Evolutionary conservation across 202 grass and related monocot genomes (phyloP).

Genomic region (Tripidium arundinaceum): DNA sequence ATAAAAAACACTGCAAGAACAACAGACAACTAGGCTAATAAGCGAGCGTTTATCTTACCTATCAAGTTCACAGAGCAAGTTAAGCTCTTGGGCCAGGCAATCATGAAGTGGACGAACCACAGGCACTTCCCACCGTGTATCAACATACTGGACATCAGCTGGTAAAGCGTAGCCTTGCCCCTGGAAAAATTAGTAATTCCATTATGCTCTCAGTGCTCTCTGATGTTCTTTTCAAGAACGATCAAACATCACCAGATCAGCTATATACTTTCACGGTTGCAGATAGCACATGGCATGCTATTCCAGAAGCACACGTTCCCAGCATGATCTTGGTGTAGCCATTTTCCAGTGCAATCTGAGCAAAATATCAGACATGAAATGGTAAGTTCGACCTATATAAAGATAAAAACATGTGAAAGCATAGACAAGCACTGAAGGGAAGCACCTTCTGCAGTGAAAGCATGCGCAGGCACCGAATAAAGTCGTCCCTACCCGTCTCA

Average conservation of each 20-base stretch:
- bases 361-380: constrained; percentile 22
- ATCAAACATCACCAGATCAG: background rate
- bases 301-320: constrained; percentile 71
- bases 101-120: constrained; percentile 80
- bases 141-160: constrained; percentile 94
- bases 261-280: constrained; percentile 76
- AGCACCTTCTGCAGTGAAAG: constrained; percentile 70
- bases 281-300: constrained; percentile 79
- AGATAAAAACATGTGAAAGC: constrained; percentile 18
- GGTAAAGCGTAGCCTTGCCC: constrained; percentile 95
- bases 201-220: background rate
- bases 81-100: constrained; percentile 69
- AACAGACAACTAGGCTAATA: constrained; percentile 4
- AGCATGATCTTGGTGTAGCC: constrained; percentile 79
- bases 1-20: background rate
- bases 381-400: background rate
- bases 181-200: constrained; percentile 40
- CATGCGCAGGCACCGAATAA: constrained; percentile 56
- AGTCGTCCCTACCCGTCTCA: constrained; percentile 83
- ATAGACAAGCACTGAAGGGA: constrained; percentile 20
- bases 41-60: constrained; percentile 28
- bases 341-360: constrained; percentile 70
- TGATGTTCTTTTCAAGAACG: constrained; percentile 1
- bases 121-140: constrained; percentile 71
- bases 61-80: constrained; percentile 67